Conservation (phyloP, 805 yeast species). For the Cyberlindnera lachancei region DNA sequence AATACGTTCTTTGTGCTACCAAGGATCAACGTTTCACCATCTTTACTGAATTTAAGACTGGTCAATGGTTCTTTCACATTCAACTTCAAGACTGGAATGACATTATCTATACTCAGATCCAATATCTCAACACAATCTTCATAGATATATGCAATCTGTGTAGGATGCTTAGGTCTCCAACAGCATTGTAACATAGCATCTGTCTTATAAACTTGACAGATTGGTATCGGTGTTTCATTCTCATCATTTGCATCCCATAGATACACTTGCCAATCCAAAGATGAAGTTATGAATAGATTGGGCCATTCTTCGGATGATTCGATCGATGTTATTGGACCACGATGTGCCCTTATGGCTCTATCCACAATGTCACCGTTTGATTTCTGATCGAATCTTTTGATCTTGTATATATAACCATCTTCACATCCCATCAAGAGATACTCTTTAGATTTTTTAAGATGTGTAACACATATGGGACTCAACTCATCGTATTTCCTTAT, state of each 20-base stretch:
- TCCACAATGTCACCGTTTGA: slow-evolving; percentile 12
- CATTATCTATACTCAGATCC: slow-evolving; percentile 23
- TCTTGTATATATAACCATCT: slow-evolving; percentile 27
- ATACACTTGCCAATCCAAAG: slow-evolving; percentile 26
- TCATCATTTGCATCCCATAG: slow-evolving; percentile 21
- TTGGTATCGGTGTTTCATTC: too few species aligned
- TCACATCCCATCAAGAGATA: slow-evolving; percentile 24
- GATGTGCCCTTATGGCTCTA: slow-evolving; percentile 19
- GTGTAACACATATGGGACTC: slow-evolving; percentile 20
- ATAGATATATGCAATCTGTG: slow-evolving; percentile 25
- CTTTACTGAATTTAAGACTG: slow-evolving; percentile 11
- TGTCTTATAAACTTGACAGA: slow-evolving; percentile 18
- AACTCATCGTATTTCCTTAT: slow-evolving; percentile 27
- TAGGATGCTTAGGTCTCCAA: slow-evolving; percentile 21
- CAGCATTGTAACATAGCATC: slow-evolving; percentile 21
- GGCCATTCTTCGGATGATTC: slow-evolving; percentile 12
- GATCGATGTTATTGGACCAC: slow-evolving; percentile 21
- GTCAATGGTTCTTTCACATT: slow-evolving; percentile 7
- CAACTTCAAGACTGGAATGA: slow-evolving; percentile 17
- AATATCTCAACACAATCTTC: slow-evolving; percentile 24
- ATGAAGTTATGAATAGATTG: slow-evolving; percentile 20
- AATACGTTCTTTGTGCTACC: slow-evolving; percentile 8
- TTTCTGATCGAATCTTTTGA: slow-evolving; percentile 20
- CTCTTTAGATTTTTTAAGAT: slow-evolving; percentile 15
- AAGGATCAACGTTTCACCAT: slow-evolving; percentile 12